Evolutionary conservation across 305 asterid genomes (phyloP), one percentile per base, ranked within the genome.

Genomic region (Rubia peregrina): DNA sequence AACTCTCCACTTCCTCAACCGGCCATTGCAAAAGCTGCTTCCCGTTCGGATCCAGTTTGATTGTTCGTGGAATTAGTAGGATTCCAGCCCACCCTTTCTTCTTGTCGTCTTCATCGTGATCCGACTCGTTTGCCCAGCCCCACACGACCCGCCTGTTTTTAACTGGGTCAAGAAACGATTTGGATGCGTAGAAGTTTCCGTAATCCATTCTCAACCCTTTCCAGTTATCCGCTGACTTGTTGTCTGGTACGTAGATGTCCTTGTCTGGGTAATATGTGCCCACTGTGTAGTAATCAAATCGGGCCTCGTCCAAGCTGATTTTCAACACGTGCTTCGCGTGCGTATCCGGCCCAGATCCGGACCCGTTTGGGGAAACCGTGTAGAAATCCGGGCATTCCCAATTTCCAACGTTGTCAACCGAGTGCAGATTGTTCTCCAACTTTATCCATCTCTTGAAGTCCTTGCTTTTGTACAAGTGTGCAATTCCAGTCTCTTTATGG

Each of bases 331-430:
- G 71, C 64, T 75, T 81, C 14, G 71, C 14, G 17, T 71, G 60
- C 33, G 42, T n/a, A 7, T 51, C 62, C n/a, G 66, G 14, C 4
- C 6, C 5, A 42, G 13, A 36, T 40, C 53, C 44, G 22, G 61
- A 4, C 6, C 85, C 84, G 12, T 67, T 44, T 11, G 42, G 33
- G 1, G 78, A 43, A 0, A 83, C 80, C 0, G 85, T 82, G 14
- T 36, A 83, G 67, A 83, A 77, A 71, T 81, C 87, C 7, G 83
- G 85, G 24, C 87, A 83, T 46, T 83, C 87, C 79, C 80, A 83
- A 19, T 75, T 81, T 0, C 85, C 85, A 12, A 82, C 67, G 7
- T 62, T 30, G 0, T 75, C 51, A 5, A 56, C 66, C 0, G 75
- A 40, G 57, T 83, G 87, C 43, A 83, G 59, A 9, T 76, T 68